Base-by-base conservation (phyloP, 179 eudicot genomes). In the Patellifolia procumbens region DNA sequence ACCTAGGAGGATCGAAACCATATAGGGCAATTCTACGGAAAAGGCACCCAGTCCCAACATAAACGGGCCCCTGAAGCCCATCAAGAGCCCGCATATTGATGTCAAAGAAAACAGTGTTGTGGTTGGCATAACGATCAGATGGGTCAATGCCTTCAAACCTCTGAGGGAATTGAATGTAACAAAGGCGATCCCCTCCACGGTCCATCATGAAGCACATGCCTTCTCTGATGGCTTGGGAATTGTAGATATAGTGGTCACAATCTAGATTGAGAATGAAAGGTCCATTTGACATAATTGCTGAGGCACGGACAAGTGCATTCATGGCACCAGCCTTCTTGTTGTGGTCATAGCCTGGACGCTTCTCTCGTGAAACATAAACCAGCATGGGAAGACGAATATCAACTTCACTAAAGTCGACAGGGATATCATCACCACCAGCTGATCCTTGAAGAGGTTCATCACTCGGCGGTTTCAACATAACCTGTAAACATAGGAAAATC, bases 401-500 rank as follows among this genome's bases (percentile, higher is more conserved):
- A 13, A 80, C 76, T 10, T 85, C 88, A 49, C 55, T 67, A 62
- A 67, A 85, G 82, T 85, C 88, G 43, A 85, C 17, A 2, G 88
- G 86, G 59, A 53, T 76, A 7, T 53, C 77, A 39, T 77, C 80
- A 22, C 75, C 79, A 35, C 75, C 79, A 35, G 45, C 26, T 35
- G 80, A 66, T 70, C 84, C 85, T 34, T 61, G 76, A 43, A 85
- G 83, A 29, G 82, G 84, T 66, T 85, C 88, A n/a, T 85, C 88
- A 35, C 88, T 82, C 22, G 88, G 88, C 43, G 93, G 97, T 58
- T 91, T 91, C 83, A 91, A 80, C 97, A 91, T 91, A 31, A 92
- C 95, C 97, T 92, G 85, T 68, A 76, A 62, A 68, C 46, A 70
- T 29, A 45, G 10, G 17, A 75, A 7, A 5, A 59, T 43, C 56